Base-by-base conservation (phyloP, 225 moss, liverwort and hornwort genomes). In the Polytrichum formosum region DNA sequence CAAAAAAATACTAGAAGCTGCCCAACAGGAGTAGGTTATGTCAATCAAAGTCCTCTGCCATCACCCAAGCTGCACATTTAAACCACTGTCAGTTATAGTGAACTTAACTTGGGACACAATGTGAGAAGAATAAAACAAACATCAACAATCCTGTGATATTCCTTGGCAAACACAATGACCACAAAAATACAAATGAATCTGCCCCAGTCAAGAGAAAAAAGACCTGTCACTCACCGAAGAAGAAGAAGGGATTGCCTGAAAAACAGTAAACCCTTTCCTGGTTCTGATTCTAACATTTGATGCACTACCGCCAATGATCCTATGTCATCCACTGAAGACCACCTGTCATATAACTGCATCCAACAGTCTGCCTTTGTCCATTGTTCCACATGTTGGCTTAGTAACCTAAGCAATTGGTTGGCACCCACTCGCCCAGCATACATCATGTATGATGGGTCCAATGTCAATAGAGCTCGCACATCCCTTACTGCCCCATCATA, bases 291-390 rank as follows among this genome's bases (percentile, higher is more conserved):
- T 65, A 98, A 79, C 98, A 98, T 98, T 88, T 98, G 98, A 77
- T 98, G 98, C 55, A 98, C 98, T 26, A 98, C 94, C 8, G 98
- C 98, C 29, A 94, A 83, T 54, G 98, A 98, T 55, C 98, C 98
- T 64, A 98, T 98, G 74, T 98, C 98, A 82, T 98, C 98, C 54
- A 98, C 98, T 3, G 98, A 98, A 72, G 98, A 98, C 98, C 98
- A 98, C 68, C 92, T 82, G 77, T 98, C 98, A 72, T 98, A 98
- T 5, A 98, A 82, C 78, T 98, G 94, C 90, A 98, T 90, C 98
- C 98, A 98, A 80, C 98, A 98, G 72, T 98, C 98, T 60, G 98
- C 98, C 77, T 94, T 94, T 1, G 98, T 92, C 98, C 98, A 98
- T 64, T 92, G 90, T 72, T 94, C 98, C 70, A 98, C 98, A 67